Conservation (phyloP, 106 monocot genomes). For the Dactylorhiza incarnata region DNA sequence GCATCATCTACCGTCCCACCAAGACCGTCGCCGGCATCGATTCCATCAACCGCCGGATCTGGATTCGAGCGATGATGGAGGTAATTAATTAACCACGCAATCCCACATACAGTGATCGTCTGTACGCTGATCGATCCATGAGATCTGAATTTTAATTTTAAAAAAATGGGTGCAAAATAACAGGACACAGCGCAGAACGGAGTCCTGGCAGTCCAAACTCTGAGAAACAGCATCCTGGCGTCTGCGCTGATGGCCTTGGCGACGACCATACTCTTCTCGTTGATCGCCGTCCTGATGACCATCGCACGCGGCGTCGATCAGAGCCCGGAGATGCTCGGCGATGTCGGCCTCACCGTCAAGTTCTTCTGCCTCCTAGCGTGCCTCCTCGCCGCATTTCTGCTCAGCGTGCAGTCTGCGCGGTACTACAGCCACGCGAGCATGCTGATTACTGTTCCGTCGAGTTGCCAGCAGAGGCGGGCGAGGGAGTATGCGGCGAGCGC, state of each 20-base stretch:
- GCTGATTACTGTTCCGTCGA: slow-evolving; percentile 21
- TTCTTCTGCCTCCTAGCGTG: slow-evolving; percentile 60
- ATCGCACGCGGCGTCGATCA: neutral
- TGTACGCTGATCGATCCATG: too few species aligned
- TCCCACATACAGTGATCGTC: too few species aligned
- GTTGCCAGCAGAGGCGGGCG: too few species aligned
- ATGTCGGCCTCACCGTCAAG: slow-evolving; percentile 18
- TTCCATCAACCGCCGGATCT: slow-evolving; percentile 61
- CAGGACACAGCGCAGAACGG: slow-evolving; percentile 55
- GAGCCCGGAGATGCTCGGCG: slow-evolving; percentile 8
- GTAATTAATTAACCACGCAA: slow-evolving; percentile 16
- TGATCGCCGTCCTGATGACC: slow-evolving; percentile 56
- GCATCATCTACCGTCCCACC: slow-evolving; percentile 30
- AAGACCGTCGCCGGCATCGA: slow-evolving; percentile 76
- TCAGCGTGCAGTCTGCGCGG: slow-evolving; percentile 60
- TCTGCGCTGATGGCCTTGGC: slow-evolving; percentile 62
- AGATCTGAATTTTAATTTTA: too few species aligned
- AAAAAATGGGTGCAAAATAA: neutral
- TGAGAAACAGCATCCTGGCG: slow-evolving; percentile 88
- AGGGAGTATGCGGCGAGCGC: slow-evolving; percentile 37
- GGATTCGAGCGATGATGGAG: slow-evolving; percentile 75
- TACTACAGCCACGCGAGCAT: slow-evolving; percentile 81
- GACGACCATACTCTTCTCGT: slow-evolving; percentile 60
- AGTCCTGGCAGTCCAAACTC: slow-evolving; percentile 63
- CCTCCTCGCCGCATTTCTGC: slow-evolving; percentile 73